Evolutionary conservation across 1,284 basidiomycete genomes (phyloP).

Genomic region (Cryptococcus sp.): DNA sequence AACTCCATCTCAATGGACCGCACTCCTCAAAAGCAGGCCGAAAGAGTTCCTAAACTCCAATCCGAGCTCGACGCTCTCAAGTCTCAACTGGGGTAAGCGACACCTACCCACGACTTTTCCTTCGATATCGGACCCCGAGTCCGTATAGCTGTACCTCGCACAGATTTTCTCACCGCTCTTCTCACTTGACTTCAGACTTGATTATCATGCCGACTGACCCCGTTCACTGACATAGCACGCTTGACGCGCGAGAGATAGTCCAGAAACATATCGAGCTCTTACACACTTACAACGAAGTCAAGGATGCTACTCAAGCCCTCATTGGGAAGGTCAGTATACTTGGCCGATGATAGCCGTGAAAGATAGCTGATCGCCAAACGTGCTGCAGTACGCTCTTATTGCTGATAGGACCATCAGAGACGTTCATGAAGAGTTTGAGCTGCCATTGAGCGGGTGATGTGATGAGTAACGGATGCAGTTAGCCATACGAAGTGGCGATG

Average conservation of each 20-base stretch:
- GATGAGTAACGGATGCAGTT: not conserved
- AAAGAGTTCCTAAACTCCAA: constrained; percentile 17
- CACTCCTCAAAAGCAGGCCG: not conserved
- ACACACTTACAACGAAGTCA: constrained; percentile 53
- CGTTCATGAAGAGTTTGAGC: constrained; percentile 42
- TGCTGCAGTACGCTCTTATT: constrained; percentile 41
- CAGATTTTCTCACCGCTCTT: no score
- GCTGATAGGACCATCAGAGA: constrained; percentile 41
- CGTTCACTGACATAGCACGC: constrained; percentile 16
- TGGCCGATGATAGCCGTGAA: not conserved
- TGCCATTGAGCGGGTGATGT: constrained; percentile 29
- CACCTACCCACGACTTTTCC: not conserved
- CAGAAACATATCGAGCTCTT: constrained; percentile 45
- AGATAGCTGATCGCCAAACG: constrained; percentile 14
- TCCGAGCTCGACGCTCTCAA: constrained; percentile 23
- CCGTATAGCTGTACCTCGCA: not conserved
- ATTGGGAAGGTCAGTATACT: constrained; percentile 42
- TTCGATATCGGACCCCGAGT: not conserved
- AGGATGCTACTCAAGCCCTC: constrained; percentile 48
- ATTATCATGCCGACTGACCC: no score
- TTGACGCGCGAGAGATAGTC: constrained; percentile 40
- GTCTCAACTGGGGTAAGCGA: constrained; percentile 26
- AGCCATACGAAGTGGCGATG: not conserved
- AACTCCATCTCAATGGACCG: not conserved
- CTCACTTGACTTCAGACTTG: no score